Base-by-base conservation (phyloP, 345 rosid genomes). In the Citropsis articulata region DNA sequence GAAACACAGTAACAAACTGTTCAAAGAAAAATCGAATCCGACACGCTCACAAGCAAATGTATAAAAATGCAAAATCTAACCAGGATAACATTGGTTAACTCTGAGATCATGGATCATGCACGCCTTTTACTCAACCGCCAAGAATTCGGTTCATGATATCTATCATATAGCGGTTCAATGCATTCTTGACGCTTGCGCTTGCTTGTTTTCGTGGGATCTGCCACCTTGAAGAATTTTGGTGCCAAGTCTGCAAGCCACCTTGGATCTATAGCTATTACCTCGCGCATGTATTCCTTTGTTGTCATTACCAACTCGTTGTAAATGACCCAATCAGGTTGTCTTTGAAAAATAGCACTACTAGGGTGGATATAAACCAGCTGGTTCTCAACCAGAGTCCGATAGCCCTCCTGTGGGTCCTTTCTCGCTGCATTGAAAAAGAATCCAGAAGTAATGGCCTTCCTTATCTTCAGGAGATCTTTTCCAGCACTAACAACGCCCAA, bases 311-410 rank as follows among this genome's bases (percentile, higher is more conserved):
- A 87, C 84, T 95, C 98, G 64, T 93, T 93, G 79, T 93, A 95
- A 56, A 93, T 93, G 71, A 92, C 94, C 99, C 99, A 93, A 31
- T 93, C 99, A 24, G 98, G 99, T 76, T 93, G 98, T 80, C 97
- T 89, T 83, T 92, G 97, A 80, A 90, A 95, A 86, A 95, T 89
- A 2, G 97, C 92, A 60, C 99, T 93, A 73, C 98, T 92, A 24
- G 98, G 97, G 62, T 95, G 99, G 65, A 95, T 90, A 77, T 93
- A 92, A 0, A 93, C 96, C 2, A 89, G 91, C 81, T 92, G 99
- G 79, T 95, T 93, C 87, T 90, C 94, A 21, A 92, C 97, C 4
- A 93, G 77, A 6, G 94, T 91, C 79, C 94, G 85, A 81, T 92
- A 95, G 33, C 96, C 98, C 71, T 89, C 97, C 59, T 90, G 97